Evolutionary conservation across 768 basidiomycete genomes (phyloP).

Genomic region (Ephemerocybe angulata): DNA sequence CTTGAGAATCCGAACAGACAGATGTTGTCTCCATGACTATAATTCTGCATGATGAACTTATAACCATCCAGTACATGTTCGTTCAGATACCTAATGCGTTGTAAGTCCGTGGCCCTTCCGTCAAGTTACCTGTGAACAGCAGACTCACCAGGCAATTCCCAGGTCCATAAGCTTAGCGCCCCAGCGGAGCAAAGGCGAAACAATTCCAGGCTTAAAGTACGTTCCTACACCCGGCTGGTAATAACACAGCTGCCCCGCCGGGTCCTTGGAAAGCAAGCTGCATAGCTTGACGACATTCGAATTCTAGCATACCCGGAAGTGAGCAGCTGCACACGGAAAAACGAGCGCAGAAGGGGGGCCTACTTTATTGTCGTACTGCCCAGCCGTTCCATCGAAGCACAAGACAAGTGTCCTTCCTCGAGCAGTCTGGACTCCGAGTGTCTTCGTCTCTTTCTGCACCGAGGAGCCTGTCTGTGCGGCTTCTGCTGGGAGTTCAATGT

Average conservation of each 20-base stretch:
- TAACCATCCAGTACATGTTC: constrained; percentile 75
- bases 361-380: constrained; percentile 48
- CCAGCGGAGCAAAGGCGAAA: constrained; percentile 58
- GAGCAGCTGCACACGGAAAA: background rate
- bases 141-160: constrained; percentile 66
- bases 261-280: constrained; percentile 60
- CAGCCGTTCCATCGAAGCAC: constrained; percentile 68
- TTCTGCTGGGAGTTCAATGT: too few species aligned
- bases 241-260: constrained; percentile 56
- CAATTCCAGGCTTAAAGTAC: constrained; percentile 57
- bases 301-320: constrained; percentile 33
- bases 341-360: constrained; percentile 13
- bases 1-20: constrained; percentile 82
- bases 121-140: background rate
- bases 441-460: too few species aligned
- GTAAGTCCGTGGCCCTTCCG: too few species aligned
- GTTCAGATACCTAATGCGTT: constrained; percentile 55
- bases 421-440: too few species aligned
- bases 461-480: too few species aligned
- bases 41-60: constrained; percentile 76
- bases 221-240: constrained; percentile 63
- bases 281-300: constrained; percentile 73
- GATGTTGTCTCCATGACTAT: constrained; percentile 64
- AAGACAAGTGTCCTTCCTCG: constrained; percentile 46
- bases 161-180: constrained; percentile 59